Conservation (phyloP, 2,329 filamentous ascomycete genomes). For the Basipetospora sp. region DNA sequence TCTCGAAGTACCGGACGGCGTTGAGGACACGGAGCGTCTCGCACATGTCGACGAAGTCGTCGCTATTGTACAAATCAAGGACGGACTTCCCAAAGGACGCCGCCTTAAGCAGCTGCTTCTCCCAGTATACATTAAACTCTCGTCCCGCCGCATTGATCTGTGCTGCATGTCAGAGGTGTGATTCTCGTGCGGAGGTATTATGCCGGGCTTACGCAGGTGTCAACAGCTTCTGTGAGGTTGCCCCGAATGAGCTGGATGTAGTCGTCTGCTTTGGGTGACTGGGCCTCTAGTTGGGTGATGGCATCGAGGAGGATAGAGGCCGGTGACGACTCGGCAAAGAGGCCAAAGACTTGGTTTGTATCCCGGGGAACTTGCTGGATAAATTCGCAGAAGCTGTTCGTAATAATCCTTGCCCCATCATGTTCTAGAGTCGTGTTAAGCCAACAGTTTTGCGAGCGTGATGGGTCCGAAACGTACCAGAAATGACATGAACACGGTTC, state of each 20-base stretch:
- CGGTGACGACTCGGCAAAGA: constrained; percentile 75
- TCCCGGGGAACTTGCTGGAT: constrained; percentile 83
- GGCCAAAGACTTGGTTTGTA: constrained; percentile 75
- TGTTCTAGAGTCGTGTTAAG: constrained; percentile 30
- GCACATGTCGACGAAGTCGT: constrained; percentile 97
- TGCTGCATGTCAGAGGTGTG: no score
- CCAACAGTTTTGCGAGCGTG: no score
- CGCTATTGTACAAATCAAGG: constrained; percentile 89
- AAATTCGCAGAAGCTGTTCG: constrained; percentile 92
- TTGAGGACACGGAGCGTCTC: constrained; percentile 87
- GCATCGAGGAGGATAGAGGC: constrained; percentile 90
- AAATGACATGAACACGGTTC: constrained; percentile 72
- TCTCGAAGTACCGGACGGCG: constrained; percentile 77
- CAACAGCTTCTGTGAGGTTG: constrained; percentile 80
- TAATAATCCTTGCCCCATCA: constrained; percentile 81
- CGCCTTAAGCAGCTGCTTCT: constrained; percentile 89
- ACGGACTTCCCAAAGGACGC: constrained; percentile 97
- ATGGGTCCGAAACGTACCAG: constrained; percentile 36
- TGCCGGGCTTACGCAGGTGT: constrained; percentile 47
- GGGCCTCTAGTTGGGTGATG: constrained; percentile 75
- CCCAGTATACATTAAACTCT: constrained; percentile 81
- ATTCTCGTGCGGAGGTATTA: no score
- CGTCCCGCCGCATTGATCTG: constrained; percentile 74
- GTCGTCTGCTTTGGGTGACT: constrained; percentile 93
- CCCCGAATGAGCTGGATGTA: constrained; percentile 88